phyloP scores from a whole-genome alignment of 2,329 filamentous ascomycete species.

The Parafenestella ontariensis region DNA sequence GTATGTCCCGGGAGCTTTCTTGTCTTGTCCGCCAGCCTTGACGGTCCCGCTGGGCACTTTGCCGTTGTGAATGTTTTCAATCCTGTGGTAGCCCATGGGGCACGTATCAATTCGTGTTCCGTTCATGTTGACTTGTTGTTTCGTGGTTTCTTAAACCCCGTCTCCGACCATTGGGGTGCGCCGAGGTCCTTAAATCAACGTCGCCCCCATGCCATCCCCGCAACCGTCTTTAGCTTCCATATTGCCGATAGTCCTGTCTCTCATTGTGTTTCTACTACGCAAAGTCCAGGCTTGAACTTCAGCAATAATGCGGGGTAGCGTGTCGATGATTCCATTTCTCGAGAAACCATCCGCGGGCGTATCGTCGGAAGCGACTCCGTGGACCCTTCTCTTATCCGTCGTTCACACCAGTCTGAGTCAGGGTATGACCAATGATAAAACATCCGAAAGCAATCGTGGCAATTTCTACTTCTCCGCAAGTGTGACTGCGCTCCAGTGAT shows the following conservation, averaged over 20 bases:
- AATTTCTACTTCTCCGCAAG: not conserved
- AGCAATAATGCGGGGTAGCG: slow-evolving; percentile 20
- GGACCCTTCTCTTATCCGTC: not conserved
- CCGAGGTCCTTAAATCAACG: not conserved
- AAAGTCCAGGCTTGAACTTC: not conserved
- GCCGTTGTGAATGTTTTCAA: slow-evolving; percentile 36
- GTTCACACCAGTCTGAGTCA: not conserved
- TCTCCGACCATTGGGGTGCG: too few species aligned
- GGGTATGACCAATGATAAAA: not conserved
- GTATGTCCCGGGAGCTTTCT: slow-evolving; percentile 44
- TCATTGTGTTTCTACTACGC: not conserved
- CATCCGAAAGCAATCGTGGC: not conserved
- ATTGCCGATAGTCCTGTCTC: slow-evolving; percentile 9
- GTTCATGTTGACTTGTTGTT: slow-evolving; percentile 11
- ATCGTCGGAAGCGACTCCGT: slow-evolving; percentile 14
- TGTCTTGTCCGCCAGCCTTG: slow-evolving; percentile 32
- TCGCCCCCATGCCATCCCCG: not conserved
- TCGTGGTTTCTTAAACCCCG: too few species aligned
- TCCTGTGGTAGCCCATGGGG: slow-evolving; percentile 30
- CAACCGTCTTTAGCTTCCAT: slow-evolving; percentile 12
- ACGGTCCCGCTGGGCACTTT: slow-evolving; percentile 33
- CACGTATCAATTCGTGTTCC: slow-evolving; percentile 24
- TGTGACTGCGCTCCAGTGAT: not conserved
- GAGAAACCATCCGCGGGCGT: not conserved
- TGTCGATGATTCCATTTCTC: slow-evolving; percentile 16